Conservation (phyloP, 75 land plant species). For the Chamaecyparis obtusa region DNA sequence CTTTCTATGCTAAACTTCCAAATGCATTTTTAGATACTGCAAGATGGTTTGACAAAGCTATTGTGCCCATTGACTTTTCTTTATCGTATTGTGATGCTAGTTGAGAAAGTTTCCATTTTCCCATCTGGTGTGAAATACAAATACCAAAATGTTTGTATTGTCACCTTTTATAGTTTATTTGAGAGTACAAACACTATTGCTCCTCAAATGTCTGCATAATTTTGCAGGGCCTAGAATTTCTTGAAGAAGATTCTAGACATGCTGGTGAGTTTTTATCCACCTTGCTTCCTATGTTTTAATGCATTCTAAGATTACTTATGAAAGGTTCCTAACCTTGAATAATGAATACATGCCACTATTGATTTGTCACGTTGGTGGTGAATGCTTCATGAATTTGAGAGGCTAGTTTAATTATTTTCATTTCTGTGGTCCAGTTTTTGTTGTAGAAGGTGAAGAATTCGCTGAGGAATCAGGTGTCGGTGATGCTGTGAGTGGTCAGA, state of each 20-base stretch:
- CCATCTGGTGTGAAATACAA: background rate
- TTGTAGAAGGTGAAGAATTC: conserved; percentile 25
- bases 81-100: background rate
- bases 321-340: background rate
- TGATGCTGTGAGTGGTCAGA: conserved; percentile 8
- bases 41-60: background rate
- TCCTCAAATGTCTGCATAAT: background rate
- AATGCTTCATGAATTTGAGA: background rate
- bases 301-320: background rate
- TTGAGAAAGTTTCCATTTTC: background rate
- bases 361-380: background rate
- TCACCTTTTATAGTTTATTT: background rate
- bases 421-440: conserved; percentile 22
- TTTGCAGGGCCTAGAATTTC: conserved; percentile 7
- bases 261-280: background rate
- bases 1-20: background rate
- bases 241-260: conserved; percentile 7
- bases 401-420: conserved; percentile 2
- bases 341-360: background rate
- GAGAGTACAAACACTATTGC: no score
- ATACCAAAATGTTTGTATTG: background rate
- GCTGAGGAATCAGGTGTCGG: conserved; percentile 23
- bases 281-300: background rate
- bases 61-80: background rate
- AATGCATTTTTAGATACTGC: background rate